These are phyloP conservation scores for Panicum hallii DNA, from an alignment of 202 grass and related monocot species.

Conservation along the genomic window DNA sequence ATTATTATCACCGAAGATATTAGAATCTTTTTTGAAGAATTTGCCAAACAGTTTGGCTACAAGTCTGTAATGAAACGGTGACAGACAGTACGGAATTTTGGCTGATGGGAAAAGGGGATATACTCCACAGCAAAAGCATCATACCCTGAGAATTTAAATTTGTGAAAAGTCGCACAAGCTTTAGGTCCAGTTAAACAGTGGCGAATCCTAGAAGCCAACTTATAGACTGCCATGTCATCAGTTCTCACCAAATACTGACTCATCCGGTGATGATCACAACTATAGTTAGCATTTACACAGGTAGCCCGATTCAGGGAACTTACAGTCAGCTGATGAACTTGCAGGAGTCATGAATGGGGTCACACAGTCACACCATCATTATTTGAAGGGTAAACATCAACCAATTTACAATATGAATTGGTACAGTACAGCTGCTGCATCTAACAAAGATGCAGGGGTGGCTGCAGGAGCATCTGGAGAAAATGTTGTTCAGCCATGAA, in stretches of 20 bases:
- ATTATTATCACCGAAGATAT: background rate
- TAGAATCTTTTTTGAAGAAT: background rate
- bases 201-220: background rate
- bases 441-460: background rate
- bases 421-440: conserved; percentile 23
- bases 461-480: background rate
- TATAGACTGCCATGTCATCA: background rate
- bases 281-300: background rate
- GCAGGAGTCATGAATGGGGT: background rate
- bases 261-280: background rate
- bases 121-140: background rate
- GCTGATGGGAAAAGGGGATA: background rate
- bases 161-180: no score
- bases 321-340: background rate
- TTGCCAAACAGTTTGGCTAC: background rate
- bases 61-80: background rate
- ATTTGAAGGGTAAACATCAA: conserved; percentile 25
- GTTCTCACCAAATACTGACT: background rate
- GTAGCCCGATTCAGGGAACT: background rate
- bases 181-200: background rate
- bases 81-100: background rate
- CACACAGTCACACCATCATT: conserved; percentile 14
- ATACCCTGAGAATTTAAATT: background rate
- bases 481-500: background rate
- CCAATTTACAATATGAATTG: background rate